Evolutionary conservation across 352 stramenopile genomes (phyloP).

Genomic region (Phytophthora sp.): DNA sequence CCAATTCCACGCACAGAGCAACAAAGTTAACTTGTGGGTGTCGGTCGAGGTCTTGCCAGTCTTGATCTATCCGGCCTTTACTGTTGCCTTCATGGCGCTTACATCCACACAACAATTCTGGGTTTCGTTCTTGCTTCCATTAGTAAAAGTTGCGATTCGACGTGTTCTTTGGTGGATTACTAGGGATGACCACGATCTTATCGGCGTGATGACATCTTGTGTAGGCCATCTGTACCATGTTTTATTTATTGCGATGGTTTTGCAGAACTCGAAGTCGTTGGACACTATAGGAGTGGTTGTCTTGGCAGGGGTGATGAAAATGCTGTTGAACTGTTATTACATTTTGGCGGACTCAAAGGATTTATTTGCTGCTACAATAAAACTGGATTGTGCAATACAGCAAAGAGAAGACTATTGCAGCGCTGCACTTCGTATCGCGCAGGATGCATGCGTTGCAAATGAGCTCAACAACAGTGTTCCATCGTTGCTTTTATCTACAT

Average conservation of each 20-base stretch:
- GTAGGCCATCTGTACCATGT: constrained; percentile 43
- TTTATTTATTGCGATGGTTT: constrained; percentile 33
- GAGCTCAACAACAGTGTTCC: neutral
- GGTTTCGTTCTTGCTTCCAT: constrained; percentile 32
- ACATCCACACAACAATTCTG: constrained; percentile 15
- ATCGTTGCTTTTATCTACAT: constrained; percentile 11
- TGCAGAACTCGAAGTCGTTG: constrained; percentile 42
- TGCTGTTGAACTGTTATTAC: constrained; percentile 6
- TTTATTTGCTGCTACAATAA: neutral
- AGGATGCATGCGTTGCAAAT: neutral
- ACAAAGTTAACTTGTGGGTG: constrained; percentile 12
- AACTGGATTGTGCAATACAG: neutral
- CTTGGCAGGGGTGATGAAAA: constrained; percentile 5
- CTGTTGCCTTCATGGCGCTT: constrained; percentile 31
- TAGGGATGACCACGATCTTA: constrained; percentile 29
- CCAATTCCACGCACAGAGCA: constrained; percentile 9
- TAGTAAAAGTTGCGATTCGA: constrained; percentile 22
- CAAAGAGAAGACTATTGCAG: neutral
- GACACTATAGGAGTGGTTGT: constrained; percentile 28
- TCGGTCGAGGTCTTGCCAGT: constrained; percentile 17
- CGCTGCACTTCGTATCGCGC: neutral
- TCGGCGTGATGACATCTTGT: constrained; percentile 11
- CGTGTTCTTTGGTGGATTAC: constrained; percentile 24
- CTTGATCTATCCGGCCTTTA: constrained; percentile 36
- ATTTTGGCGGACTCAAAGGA: constrained; percentile 7